These are phyloP conservation scores for Vickermania ingenoplastis DNA, from an alignment of 208 protist genomes.

Conservation along the genomic window DNA sequence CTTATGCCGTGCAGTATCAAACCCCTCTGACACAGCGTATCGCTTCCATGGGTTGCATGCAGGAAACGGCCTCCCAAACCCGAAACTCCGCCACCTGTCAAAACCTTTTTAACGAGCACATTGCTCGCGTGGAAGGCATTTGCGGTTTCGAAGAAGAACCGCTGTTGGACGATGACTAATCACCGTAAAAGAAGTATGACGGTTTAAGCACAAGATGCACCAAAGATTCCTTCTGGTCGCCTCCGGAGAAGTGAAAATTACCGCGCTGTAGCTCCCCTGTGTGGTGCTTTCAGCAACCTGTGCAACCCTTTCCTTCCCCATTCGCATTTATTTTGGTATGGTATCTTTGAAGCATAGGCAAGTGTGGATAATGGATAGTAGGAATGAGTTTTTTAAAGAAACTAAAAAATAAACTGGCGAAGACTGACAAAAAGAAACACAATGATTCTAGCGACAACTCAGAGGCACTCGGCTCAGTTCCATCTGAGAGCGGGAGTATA, in stretches of 20 bases:
- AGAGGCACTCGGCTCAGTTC: neutral
- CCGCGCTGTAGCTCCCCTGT: too few relatives aligned
- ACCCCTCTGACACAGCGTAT: conserved; percentile 79
- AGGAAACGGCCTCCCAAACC: conserved; percentile 71
- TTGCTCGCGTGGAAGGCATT: conserved; percentile 71
- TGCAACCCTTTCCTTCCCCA: neutral
- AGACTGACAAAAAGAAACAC: neutral
- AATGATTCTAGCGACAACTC: neutral
- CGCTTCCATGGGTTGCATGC: conserved; percentile 81
- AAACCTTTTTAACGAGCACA: conserved; percentile 68
- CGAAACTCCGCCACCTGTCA: conserved; percentile 47
- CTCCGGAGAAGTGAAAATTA: too few relatives aligned
- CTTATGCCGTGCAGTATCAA: conserved; percentile 71
- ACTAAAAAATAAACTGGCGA: neutral
- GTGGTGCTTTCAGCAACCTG: too few relatives aligned
- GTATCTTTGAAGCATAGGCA: neutral
- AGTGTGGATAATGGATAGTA: neutral
- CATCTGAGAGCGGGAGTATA: neutral
- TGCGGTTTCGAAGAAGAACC: conserved; percentile 75
- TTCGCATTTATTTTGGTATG: neutral
- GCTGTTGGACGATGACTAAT: conserved; percentile 45
- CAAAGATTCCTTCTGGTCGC: too few relatives aligned
- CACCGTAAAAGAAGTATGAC: too few relatives aligned
- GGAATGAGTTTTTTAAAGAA: neutral
- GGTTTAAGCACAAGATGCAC: too few relatives aligned